Evolutionary conservation across 345 rosid species (phyloP).

Genomic region (Salix koriyanagi): DNA sequence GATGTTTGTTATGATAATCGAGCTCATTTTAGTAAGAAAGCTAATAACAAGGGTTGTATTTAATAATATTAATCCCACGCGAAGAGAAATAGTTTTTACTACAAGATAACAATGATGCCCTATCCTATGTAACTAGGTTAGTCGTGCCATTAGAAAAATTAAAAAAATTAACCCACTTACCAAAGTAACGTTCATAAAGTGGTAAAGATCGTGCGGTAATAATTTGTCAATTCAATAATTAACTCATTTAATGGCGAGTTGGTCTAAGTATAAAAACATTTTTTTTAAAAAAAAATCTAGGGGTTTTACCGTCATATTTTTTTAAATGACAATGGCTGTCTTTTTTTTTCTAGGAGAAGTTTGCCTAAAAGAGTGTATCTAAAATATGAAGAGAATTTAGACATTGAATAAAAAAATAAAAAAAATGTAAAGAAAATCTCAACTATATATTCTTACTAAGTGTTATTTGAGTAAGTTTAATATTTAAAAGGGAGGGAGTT

Average conservation of each 20-base stretch:
- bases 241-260: background rate
- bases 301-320: background rate
- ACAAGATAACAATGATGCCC: background rate
- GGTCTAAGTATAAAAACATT: background rate
- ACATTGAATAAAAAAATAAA: no score
- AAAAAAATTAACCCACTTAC: background rate
- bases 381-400: no score
- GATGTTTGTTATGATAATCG: background rate
- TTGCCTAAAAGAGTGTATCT: no score
- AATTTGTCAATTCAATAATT: background rate
- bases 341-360: no score
- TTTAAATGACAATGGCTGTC: no score
- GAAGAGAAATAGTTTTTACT: no score
- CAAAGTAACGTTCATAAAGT: background rate
- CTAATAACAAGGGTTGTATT: background rate
- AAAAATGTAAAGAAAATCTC: no score
- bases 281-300: background rate
- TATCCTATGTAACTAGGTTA: background rate
- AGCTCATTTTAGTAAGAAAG: background rate
- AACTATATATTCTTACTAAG: no score
- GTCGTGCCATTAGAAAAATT: background rate
- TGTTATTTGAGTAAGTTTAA: no score
- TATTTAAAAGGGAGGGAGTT: no score
- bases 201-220: background rate
- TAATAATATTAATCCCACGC: no score